These are phyloP conservation scores for Cystobasidiaceae sp. DNA, from an alignment of 1,284 basidiomycete species.

Conservation along the genomic window DNA sequence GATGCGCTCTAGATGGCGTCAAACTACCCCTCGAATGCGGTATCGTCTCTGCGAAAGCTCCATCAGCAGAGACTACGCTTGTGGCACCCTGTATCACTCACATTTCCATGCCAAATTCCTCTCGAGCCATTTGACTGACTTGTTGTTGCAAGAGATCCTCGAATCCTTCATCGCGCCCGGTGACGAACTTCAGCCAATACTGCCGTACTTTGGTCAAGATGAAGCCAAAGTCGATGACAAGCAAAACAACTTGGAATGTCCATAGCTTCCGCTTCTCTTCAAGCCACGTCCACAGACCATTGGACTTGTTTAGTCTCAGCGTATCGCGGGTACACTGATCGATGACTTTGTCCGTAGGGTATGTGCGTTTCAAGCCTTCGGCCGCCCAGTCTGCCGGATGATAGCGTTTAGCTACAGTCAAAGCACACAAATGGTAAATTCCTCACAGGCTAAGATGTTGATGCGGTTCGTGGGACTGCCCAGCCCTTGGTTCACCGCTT, in stretches of 20 bases:
- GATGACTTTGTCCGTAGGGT: constrained; percentile 50
- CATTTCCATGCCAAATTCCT: constrained; percentile 52
- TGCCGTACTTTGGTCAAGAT: constrained; percentile 46
- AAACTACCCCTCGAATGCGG: constrained; percentile 18
- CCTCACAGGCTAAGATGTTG: constrained; percentile 57
- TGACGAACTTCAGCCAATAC: constrained; percentile 42
- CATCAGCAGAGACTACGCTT: too few species aligned
- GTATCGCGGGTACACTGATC: background rate
- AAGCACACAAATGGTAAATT: constrained; percentile 55
- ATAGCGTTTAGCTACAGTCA: constrained; percentile 1
- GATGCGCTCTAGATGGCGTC: too few species aligned
- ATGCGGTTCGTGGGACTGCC: constrained; percentile 80
- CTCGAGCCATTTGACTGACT: constrained; percentile 49
- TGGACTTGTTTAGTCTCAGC: background rate
- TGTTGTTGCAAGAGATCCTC: constrained; percentile 45
- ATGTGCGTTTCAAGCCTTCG: constrained; percentile 51
- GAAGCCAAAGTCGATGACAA: constrained; percentile 50
- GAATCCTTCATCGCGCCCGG: constrained; percentile 40
- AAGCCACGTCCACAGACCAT: constrained; percentile 44
- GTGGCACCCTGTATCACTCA: background rate
- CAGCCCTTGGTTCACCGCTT: constrained; percentile 60
- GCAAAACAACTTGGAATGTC: constrained; percentile 49
- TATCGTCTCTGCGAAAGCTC: constrained; percentile 1
- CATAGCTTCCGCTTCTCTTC: constrained; percentile 46
- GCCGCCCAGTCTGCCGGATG: constrained; percentile 54